These are phyloP conservation scores for Neurospora tetraspora DNA, from an alignment of 495 filamentous ascomycete genomes.

Conservation along the genomic window DNA sequence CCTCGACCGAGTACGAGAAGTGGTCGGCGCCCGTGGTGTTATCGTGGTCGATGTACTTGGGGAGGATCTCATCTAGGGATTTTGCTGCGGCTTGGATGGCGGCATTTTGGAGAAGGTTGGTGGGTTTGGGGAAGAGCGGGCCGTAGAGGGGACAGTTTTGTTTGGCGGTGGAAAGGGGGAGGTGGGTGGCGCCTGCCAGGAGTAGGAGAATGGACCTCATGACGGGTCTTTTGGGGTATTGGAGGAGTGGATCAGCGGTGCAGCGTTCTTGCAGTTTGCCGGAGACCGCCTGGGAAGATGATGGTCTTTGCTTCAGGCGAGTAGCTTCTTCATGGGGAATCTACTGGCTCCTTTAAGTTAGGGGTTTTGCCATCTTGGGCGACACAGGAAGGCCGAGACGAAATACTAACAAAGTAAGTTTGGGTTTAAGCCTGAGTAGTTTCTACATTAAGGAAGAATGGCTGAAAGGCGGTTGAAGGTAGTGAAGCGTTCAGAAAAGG, in stretches of 20 bases:
- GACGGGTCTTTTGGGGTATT: no score
- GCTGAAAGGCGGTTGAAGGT: not conserved
- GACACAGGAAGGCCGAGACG: no score
- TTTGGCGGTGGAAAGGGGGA: constrained; percentile 13
- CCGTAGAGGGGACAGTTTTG: constrained; percentile 39
- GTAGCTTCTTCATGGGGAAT: not conserved
- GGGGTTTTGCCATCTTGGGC: not conserved
- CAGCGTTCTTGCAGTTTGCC: no score
- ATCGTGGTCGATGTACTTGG: constrained; percentile 23
- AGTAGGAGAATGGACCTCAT: not conserved
- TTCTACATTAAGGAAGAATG: not conserved
- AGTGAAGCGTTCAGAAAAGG: not conserved
- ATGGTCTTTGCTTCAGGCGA: not conserved
- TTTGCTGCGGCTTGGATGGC: constrained; percentile 16
- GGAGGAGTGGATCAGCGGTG: no score
- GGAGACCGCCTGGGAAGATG: not conserved
- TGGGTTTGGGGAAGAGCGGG: constrained; percentile 33
- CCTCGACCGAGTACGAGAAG: constrained; percentile 39
- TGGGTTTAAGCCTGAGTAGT: not conserved
- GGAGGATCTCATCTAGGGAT: constrained; percentile 21
- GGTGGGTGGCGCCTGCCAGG: not conserved
- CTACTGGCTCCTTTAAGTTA: not conserved
- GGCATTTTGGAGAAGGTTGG: constrained; percentile 17
- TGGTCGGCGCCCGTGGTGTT: constrained; percentile 24
- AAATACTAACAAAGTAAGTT: not conserved